These are phyloP conservation scores for Botrytis tulipae DNA, from an alignment of 2,329 filamentous ascomycete genomes.

Conservation along the genomic window DNA sequence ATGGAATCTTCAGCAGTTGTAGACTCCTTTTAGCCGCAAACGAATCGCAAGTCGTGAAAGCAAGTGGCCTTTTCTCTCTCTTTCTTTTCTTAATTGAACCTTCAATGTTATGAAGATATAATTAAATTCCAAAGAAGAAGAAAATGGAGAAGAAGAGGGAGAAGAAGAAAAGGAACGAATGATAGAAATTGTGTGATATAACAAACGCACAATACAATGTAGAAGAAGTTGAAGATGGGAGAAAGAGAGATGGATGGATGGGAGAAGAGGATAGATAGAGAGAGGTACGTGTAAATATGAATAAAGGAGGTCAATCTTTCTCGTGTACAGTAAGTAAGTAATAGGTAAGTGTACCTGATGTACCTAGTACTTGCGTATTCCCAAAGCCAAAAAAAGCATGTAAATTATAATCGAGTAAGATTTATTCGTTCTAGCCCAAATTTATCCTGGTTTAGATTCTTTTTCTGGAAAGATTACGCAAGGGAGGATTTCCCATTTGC, in stretches of 20 bases:
- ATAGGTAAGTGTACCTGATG: background rate
- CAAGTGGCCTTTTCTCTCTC: background rate
- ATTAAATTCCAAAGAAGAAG: background rate
- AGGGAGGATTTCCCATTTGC: background rate
- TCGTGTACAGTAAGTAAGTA: background rate
- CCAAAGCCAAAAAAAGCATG: background rate
- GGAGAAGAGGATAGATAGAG: background rate
- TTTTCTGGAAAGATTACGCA: background rate
- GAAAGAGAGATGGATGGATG: background rate
- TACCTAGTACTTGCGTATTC: background rate
- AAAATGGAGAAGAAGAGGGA: background rate
- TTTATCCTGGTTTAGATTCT: background rate
- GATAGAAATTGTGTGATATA: background rate
- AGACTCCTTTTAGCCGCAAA: background rate
- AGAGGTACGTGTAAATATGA: constrained; percentile 5
- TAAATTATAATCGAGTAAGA: background rate
- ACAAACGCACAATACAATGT: background rate
- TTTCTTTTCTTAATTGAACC: background rate
- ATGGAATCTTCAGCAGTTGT: background rate
- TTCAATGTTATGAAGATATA: background rate
- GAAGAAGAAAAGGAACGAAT: background rate
- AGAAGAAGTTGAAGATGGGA: background rate
- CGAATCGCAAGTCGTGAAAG: background rate
- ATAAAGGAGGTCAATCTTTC: constrained; percentile 13
- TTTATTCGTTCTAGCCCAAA: background rate